Evolutionary conservation across 1,284 basidiomycete genomes (phyloP).

Genomic region (Melampsora americana): DNA sequence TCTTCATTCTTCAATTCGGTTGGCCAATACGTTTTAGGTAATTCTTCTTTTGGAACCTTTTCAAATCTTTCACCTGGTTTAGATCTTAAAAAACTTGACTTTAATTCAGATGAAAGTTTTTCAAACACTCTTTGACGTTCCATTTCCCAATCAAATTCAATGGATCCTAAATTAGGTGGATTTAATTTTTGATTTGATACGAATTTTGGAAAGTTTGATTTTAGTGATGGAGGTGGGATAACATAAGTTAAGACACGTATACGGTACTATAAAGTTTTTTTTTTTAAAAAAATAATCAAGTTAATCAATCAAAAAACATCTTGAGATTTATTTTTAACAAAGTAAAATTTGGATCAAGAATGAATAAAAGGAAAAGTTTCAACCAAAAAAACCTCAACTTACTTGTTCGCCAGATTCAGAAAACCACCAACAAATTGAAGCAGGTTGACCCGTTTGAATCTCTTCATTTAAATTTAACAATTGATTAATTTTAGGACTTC

Average conservation of each 20-base stretch:
- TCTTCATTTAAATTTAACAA: background rate
- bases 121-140: conserved; percentile 24
- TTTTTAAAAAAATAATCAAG: no score
- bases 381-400: no score
- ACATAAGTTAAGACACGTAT: conserved; percentile 26
- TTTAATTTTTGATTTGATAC: background rate
- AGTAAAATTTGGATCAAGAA: no score
- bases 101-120: conserved; percentile 28
- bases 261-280: conserved; percentile 15
- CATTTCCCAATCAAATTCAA: conserved; percentile 21
- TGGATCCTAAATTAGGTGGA: background rate
- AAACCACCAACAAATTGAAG: conserved; percentile 42
- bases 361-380: background rate
- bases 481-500: conserved; percentile 38
- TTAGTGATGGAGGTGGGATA: background rate
- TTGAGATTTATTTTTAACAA: no score
- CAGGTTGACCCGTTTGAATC: conserved; percentile 8
- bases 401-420: conserved; percentile 30
- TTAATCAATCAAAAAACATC: no score
- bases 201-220: background rate
- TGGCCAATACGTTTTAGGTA: background rate
- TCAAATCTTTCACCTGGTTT: conserved; percentile 12
- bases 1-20: background rate
- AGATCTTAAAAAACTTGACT: conserved; percentile 15
- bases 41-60: background rate